Percentiles rank a stretch among this genome's conserved stretches.
phyloP scores from a whole-genome alignment of 352 stramenopile species.

The Phytophthora citrophthora region DNA sequence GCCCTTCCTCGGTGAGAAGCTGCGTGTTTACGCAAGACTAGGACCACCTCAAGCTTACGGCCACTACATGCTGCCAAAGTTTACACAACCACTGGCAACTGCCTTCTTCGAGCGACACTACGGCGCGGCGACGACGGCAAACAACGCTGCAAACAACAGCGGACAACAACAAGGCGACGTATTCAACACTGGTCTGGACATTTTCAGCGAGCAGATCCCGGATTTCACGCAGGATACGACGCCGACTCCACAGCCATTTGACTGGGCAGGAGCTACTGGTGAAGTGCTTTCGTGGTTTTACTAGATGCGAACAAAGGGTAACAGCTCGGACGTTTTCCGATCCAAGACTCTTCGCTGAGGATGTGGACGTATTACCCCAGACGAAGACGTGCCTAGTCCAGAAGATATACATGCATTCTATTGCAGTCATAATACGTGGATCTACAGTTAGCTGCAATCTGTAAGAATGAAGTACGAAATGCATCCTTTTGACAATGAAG shows the following conservation, averaged over 20 bases:
- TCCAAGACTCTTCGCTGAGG: slow-evolving; percentile 9
- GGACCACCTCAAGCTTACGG: slow-evolving; percentile 31
- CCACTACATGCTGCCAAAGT: slow-evolving; percentile 39
- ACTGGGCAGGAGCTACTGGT: slow-evolving; percentile 31
- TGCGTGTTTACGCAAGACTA: slow-evolving; percentile 32
- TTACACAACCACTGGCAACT: slow-evolving; percentile 30
- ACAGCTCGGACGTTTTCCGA: slow-evolving; percentile 1
- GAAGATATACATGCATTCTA: slow-evolving; percentile 21
- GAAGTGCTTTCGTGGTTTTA: slow-evolving; percentile 46
- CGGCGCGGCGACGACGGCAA: slow-evolving; percentile 13
- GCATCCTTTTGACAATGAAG: background rate
- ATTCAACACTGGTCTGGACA: slow-evolving; percentile 27
- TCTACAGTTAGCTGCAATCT: slow-evolving; percentile 14
- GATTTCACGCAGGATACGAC: slow-evolving; percentile 36
- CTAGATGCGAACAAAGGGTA: slow-evolving; percentile 26
- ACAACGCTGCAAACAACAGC: slow-evolving; percentile 13
- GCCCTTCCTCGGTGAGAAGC: slow-evolving; percentile 34
- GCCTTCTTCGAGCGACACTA: slow-evolving; percentile 41
- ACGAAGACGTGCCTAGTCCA: slow-evolving; percentile 11
- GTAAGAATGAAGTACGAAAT: no score
- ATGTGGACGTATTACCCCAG: slow-evolving; percentile 13
- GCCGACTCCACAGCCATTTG: slow-evolving; percentile 11
- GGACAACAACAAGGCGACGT: slow-evolving; percentile 15
- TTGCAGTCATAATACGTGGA: slow-evolving; percentile 30
- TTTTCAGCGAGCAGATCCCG: slow-evolving; percentile 40